Base-by-base conservation (phyloP, 768 basidiomycete genomes). In the Artomyces pyxidatus region DNA sequence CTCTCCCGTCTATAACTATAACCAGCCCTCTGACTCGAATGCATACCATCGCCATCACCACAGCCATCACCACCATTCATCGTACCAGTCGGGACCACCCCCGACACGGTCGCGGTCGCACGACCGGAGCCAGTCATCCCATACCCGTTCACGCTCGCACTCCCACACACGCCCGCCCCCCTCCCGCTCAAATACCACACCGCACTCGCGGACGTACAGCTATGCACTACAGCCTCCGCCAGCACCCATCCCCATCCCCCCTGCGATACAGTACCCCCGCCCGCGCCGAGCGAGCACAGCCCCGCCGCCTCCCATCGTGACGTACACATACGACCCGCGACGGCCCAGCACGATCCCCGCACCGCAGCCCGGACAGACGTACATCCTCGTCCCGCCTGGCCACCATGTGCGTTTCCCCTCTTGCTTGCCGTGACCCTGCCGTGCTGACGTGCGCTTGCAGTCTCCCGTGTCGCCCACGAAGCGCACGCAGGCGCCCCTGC, bases 331-430 rank as follows among this genome's bases (percentile, higher is more conserved):
- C 32, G 32, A 35, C 32, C 32, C 32, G 32, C 32, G 32, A 12
- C 32, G 32, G 14, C 32, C 32, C 14, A 14, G 14, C 14, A 35
- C 32, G 32, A 35, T 63, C 17, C 62, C 62, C 9, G 51, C 57
- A 10, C 59, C 61, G 19, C 56, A 54, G 1, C 46, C 37, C 22
- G 62, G 62, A 21, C 58, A 63, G 45, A 49, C 47, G 37, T 63
- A 59, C 45, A 54, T 62, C n/a, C 58, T 64, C 54, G 50, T 60
- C 8, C 59, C 61, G 10, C 58, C n/a, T n/a, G n/a, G n/a, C 60
- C 27, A 51, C 50, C 28, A 58, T 35, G 6, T 35, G 32, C 17
- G 32, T 35, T n/a, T n/a, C n/a, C n/a, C 32, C 32, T 12, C 32
- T 17, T 35, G 14, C 14, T 35, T 35, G 14, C 32, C 32, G 32